Conservation (phyloP, 345 rosid species). For the Eucalyptus caleyi region DNA sequence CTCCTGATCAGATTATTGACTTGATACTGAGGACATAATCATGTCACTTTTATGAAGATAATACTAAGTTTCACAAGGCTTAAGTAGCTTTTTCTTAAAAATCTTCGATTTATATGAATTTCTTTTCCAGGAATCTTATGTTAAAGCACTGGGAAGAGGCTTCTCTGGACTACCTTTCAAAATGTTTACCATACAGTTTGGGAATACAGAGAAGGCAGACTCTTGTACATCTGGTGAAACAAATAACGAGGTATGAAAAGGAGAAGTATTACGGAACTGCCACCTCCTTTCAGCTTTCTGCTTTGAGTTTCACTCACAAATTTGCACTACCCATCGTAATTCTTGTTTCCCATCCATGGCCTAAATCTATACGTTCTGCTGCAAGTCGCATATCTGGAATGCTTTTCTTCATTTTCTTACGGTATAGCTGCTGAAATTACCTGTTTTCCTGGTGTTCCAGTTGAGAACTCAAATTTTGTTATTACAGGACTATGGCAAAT, state of each 20-base stretch:
- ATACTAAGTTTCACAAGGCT: neutral
- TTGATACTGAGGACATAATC: neutral
- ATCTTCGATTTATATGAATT: neutral
- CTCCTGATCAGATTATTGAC: neutral
- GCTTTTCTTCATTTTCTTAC: neutral
- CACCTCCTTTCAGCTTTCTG: neutral
- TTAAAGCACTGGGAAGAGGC: neutral
- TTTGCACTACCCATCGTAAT: neutral
- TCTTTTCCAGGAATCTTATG: neutral
- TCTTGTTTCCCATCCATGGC: neutral
- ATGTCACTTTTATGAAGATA: neutral
- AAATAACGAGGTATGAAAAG: neutral
- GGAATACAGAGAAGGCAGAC: neutral
- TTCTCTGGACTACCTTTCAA: neutral
- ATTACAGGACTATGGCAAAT: neutral
- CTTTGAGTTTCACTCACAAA: neutral
- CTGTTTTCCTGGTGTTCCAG: neutral
- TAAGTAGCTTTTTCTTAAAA: neutral
- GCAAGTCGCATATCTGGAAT: neutral
- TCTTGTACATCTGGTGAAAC: neutral
- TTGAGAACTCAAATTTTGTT: neutral
- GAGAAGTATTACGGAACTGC: neutral
- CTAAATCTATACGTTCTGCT: neutral
- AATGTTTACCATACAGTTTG: neutral
- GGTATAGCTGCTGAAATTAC: neutral